Evolutionary conservation across 495 filamentous ascomycete species (phyloP).

Genomic region (Xylaria bambusicola): DNA sequence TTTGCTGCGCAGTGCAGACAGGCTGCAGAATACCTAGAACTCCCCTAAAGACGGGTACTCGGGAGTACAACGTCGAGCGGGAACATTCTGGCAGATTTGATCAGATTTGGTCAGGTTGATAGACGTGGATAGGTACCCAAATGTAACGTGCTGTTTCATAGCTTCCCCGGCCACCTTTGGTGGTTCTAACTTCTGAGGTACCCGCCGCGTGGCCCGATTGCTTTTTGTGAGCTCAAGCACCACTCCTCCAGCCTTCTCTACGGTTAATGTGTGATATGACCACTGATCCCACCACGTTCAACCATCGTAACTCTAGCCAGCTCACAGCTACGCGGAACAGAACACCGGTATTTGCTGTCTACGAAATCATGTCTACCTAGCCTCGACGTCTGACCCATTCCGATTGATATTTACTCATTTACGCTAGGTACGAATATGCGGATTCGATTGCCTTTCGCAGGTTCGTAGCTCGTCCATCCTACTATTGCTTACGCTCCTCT

Average conservation of each 20-base stretch:
- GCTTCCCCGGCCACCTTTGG: constrained; percentile 8
- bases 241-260: background rate
- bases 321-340: background rate
- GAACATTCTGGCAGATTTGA: too few species aligned
- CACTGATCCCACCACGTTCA: too few species aligned
- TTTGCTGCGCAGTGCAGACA: background rate
- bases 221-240: background rate
- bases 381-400: constrained; percentile 12
- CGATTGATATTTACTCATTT: background rate
- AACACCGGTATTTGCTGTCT: background rate
- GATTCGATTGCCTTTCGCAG: constrained; percentile 59
- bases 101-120: too few species aligned
- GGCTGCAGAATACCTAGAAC: background rate
- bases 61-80: too few species aligned
- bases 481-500: background rate
- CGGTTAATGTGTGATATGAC: too few species aligned
- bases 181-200: too few species aligned
- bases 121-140: background rate
- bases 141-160: background rate
- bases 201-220: constrained; percentile 10
- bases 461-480: constrained; percentile 42
- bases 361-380: constrained; percentile 30
- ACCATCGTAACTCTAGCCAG: constrained; percentile 1
- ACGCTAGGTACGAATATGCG: constrained; percentile 30
- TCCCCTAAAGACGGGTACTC: too few species aligned